phyloP scores from a whole-genome alignment of 768 basidiomycete species.

The Lentinula lateritia region DNA sequence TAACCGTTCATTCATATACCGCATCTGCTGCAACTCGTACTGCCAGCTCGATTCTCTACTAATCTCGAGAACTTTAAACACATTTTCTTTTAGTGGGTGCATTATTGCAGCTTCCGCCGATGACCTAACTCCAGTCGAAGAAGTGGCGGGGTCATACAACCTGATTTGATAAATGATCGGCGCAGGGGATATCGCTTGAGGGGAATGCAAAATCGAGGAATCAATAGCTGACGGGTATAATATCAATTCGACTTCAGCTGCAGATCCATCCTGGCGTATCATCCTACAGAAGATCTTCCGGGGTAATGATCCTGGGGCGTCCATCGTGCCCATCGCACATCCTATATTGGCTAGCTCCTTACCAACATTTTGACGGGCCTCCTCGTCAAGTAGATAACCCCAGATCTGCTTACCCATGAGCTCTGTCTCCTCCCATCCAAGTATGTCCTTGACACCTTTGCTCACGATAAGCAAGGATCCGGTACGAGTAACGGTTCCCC shows the following conservation, averaged over 20 bases:
- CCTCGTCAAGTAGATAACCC: slow-evolving; percentile 27
- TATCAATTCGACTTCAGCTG: slow-evolving; percentile 25
- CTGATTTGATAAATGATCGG: slow-evolving; percentile 34
- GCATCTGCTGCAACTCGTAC: slow-evolving; percentile 84
- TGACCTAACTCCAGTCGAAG: not conserved
- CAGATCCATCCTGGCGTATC: slow-evolving; percentile 9
- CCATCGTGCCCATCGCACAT: slow-evolving; percentile 18
- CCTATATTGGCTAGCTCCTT: slow-evolving; percentile 16
- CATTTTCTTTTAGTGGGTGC: slow-evolving; percentile 22
- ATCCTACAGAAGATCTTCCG: slow-evolving; percentile 28
- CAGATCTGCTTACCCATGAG: slow-evolving; percentile 43
- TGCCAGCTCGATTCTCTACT: slow-evolving; percentile 81
- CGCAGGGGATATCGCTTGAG: slow-evolving; percentile 24
- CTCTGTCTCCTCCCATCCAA: slow-evolving; percentile 57
- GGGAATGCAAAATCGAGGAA: not conserved
- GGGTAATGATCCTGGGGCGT: slow-evolving; percentile 17
- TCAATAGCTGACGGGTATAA: slow-evolving; percentile 30
- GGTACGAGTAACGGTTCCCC: slow-evolving; percentile 44
- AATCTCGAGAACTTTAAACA: slow-evolving; percentile 72
- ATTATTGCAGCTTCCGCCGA: slow-evolving; percentile 5
- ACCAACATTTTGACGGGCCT: slow-evolving; percentile 15
- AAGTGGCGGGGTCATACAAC: slow-evolving; percentile 2
- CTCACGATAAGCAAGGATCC: slow-evolving; percentile 50
- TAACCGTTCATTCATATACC: slow-evolving; percentile 62
- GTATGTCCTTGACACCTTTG: slow-evolving; percentile 49